These are phyloP conservation scores for Alternaria triticina DNA, from an alignment of 2,329 filamentous ascomycete species.

Conservation along the genomic window DNA sequence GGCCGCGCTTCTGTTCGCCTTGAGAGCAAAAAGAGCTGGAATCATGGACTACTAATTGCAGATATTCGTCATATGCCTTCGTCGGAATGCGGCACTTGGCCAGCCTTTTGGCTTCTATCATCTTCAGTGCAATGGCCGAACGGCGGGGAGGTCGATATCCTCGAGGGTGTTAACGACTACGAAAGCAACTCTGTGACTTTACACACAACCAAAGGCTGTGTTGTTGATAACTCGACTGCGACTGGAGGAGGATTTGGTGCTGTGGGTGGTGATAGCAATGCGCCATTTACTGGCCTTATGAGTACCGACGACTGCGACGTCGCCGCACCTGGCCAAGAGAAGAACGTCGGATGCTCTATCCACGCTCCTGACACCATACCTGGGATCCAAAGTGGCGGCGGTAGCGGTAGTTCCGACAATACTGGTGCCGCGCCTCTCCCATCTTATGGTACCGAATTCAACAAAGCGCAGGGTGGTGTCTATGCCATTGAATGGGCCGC, in stretches of 20 bases:
- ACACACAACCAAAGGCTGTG: constrained; percentile 38
- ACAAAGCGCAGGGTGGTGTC: constrained; percentile 46
- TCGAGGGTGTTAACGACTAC: constrained; percentile 46
- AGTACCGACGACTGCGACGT: constrained; percentile 57
- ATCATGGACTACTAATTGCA: constrained; percentile 39
- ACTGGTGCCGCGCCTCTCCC: constrained; percentile 16
- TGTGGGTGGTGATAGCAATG: neutral
- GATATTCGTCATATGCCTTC: constrained; percentile 47
- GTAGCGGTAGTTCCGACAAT: neutral
- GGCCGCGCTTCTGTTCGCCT: constrained; percentile 41
- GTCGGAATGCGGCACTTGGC: constrained; percentile 40
- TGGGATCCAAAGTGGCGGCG: neutral
- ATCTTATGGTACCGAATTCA: constrained; percentile 45
- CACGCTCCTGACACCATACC: constrained; percentile 2
- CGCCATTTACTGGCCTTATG: constrained; percentile 52
- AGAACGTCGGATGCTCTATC: constrained; percentile 44
- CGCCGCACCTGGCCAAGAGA: constrained; percentile 24
- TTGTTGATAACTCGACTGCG: constrained; percentile 24
- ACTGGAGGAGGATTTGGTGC: neutral
- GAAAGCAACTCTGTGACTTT: constrained; percentile 38
- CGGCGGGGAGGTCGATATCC: constrained; percentile 45
- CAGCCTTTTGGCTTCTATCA: constrained; percentile 42
- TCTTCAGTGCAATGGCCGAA: constrained; percentile 39
- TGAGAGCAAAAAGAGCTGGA: constrained; percentile 40
- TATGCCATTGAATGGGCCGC: constrained; percentile 51